Conservation (phyloP, 768 basidiomycete genomes). For the Sutorius australiensis region DNA sequence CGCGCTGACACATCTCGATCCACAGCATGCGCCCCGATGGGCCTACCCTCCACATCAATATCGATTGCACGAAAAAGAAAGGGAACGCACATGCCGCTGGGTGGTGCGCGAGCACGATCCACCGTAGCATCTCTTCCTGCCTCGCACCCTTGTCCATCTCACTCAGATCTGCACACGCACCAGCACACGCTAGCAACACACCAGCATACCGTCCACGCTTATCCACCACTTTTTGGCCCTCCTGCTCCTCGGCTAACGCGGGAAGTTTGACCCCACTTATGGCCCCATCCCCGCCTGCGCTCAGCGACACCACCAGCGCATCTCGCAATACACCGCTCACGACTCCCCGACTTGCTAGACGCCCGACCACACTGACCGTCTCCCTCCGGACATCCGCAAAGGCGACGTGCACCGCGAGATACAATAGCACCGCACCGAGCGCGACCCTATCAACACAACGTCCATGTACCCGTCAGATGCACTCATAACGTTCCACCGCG, state of each 20-base stretch:
- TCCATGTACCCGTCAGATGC: background rate
- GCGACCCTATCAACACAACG: conserved; percentile 41
- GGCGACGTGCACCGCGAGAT: conserved; percentile 61
- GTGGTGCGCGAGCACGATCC: conserved; percentile 74
- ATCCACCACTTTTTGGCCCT: conserved; percentile 38
- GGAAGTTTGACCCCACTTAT: conserved; percentile 27
- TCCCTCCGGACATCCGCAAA: conserved; percentile 51
- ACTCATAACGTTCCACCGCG: conserved; percentile 42
- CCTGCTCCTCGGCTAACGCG: conserved; percentile 32
- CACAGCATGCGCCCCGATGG: conserved; percentile 38
- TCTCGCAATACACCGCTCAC: conserved; percentile 46
- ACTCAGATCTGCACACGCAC: conserved; percentile 35
- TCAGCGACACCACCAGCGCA: conserved; percentile 47
- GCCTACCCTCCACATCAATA: conserved; percentile 12
- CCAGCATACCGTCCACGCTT: conserved; percentile 51
- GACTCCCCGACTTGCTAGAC: too few species aligned
- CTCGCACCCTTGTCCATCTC: conserved; percentile 37
- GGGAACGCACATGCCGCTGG: conserved; percentile 48
- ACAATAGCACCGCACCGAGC: conserved; percentile 63
- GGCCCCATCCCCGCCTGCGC: too few species aligned
- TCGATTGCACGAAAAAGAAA: background rate
- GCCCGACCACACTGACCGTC: conserved; percentile 40
- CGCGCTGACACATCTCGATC: conserved; percentile 79
- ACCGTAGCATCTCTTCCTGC: conserved; percentile 48
- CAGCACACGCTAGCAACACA: conserved; percentile 49